These are phyloP conservation scores for Zygnema circumcarinatum DNA, from an alignment of 139 green algal species.

Conservation along the genomic window DNA sequence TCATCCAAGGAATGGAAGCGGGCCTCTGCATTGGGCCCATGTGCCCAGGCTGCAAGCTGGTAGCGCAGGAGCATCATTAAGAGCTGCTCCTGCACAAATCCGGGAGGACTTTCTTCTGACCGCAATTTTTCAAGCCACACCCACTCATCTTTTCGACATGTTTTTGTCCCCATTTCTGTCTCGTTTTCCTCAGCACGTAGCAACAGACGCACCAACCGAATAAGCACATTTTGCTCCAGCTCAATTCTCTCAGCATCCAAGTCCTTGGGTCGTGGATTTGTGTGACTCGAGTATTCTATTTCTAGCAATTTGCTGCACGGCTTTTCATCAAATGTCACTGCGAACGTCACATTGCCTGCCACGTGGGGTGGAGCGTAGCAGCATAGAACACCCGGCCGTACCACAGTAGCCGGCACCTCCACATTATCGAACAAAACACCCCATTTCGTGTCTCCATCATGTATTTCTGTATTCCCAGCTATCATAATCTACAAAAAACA, in stretches of 20 bases:
- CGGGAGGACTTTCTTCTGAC: no score
- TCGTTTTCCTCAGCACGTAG: neutral
- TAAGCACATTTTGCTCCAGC: constrained; percentile 6
- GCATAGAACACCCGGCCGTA: constrained; percentile 36
- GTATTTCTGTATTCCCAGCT: no score
- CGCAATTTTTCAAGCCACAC: no score
- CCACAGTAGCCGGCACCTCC: constrained; percentile 24
- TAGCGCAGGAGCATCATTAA: neutral
- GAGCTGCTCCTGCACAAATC: neutral
- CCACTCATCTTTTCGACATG: neutral
- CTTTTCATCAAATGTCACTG: constrained; percentile 12
- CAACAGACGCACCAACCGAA: neutral
- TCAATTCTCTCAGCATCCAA: neutral
- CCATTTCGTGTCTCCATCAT: no score
- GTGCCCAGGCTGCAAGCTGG: neutral
- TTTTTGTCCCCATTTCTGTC: neutral
- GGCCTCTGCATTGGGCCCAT: neutral
- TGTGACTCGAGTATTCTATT: neutral
- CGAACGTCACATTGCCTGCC: constrained; percentile 27
- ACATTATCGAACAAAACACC: constrained; percentile 37
- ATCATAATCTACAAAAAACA: no score
- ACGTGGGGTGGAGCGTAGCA: constrained; percentile 40
- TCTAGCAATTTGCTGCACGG: neutral
- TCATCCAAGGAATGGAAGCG: no score
- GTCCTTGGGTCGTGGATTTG: neutral